phyloP scores from a whole-genome alignment of 108 stramenopile species.

The Bacterosira constricta region DNA sequence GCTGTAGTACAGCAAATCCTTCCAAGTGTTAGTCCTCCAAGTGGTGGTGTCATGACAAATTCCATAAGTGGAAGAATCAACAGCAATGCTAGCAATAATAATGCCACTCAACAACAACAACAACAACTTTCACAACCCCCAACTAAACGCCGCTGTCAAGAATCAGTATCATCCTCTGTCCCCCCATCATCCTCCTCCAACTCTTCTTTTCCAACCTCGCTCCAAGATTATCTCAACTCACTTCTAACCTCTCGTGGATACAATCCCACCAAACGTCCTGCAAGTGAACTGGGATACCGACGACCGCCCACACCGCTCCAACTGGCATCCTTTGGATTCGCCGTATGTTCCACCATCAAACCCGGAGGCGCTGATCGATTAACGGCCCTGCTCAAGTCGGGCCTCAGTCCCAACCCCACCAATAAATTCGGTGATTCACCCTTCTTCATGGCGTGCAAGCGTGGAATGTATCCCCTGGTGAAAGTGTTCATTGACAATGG shows the following conservation, averaged over 20 bases:
- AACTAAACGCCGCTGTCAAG: neutral
- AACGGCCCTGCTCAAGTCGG: conserved; percentile 29
- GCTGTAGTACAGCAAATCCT: too few species aligned
- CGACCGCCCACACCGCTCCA: conserved; percentile 43
- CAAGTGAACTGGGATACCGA: conserved; percentile 33
- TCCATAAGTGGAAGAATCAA: neutral
- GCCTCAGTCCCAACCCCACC: conserved; percentile 44
- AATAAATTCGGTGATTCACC: conserved; percentile 54
- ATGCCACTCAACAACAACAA: neutral
- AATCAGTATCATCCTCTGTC: neutral
- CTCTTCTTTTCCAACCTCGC: too few species aligned
- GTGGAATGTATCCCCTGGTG: conserved; percentile 25
- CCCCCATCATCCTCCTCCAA: neutral
- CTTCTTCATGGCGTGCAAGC: conserved; percentile 47
- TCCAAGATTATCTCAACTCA: conserved; percentile 33
- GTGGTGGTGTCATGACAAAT: too few species aligned
- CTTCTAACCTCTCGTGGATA: conserved; percentile 35
- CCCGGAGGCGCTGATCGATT: conserved; percentile 33
- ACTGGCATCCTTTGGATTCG: conserved; percentile 38
- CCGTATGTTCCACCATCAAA: conserved; percentile 39
- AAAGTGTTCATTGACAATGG: conserved; percentile 39
- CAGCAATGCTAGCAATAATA: too few species aligned
- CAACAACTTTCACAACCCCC: neutral
- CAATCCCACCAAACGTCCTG: conserved; percentile 5
- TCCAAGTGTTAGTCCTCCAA: too few species aligned